Conservation (phyloP, 106 monocot species). For the Acorus gramineus region DNA sequence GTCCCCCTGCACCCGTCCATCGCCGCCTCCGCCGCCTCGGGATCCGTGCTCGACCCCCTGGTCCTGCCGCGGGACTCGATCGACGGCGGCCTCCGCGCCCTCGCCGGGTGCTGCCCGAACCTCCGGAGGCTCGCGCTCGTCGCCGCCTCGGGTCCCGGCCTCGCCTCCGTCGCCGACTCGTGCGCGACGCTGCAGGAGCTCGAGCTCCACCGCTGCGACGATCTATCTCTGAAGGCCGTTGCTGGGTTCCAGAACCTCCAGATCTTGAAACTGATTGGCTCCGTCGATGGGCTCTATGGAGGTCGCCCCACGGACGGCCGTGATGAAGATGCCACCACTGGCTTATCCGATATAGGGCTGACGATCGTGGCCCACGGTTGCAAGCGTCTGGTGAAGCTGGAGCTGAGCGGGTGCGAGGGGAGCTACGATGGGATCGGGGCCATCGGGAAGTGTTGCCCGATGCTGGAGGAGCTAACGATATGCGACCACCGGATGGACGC, state of each 20-base stretch:
- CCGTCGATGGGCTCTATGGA: slow-evolving; percentile 42
- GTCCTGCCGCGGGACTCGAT: slow-evolving; percentile 29
- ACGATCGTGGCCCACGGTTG: slow-evolving; percentile 90
- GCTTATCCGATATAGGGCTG: slow-evolving; percentile 81
- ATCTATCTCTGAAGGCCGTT: slow-evolving; percentile 47
- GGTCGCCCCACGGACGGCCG: slow-evolving; percentile 8
- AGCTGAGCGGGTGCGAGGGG: slow-evolving; percentile 71
- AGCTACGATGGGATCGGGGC: slow-evolving; percentile 89
- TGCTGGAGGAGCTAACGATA: slow-evolving; percentile 87
- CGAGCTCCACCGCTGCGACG: slow-evolving; percentile 72
- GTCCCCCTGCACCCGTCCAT: slow-evolving; percentile 25
- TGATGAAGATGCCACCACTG: background rate
- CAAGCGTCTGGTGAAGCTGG: slow-evolving; percentile 76
- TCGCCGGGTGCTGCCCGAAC: slow-evolving; percentile 36
- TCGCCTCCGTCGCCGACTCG: slow-evolving; percentile 31
- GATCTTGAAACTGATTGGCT: slow-evolving; percentile 60
- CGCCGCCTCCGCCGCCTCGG: slow-evolving; percentile 1
- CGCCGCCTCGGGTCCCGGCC: slow-evolving; percentile 32
- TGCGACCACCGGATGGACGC: slow-evolving; percentile 70
- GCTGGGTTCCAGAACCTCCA: slow-evolving; percentile 80
- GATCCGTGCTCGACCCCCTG: slow-evolving; percentile 9
- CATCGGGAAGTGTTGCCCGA: slow-evolving; percentile 73
- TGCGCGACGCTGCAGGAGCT: slow-evolving; percentile 70
- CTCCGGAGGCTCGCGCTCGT: slow-evolving; percentile 46
- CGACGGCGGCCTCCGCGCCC: slow-evolving; percentile 38